Evolutionary conservation across 164 flowering plant genomes (phyloP), one percentile per base, ranked within the genome.

Genomic region (Amborella trichopoda): DNA sequence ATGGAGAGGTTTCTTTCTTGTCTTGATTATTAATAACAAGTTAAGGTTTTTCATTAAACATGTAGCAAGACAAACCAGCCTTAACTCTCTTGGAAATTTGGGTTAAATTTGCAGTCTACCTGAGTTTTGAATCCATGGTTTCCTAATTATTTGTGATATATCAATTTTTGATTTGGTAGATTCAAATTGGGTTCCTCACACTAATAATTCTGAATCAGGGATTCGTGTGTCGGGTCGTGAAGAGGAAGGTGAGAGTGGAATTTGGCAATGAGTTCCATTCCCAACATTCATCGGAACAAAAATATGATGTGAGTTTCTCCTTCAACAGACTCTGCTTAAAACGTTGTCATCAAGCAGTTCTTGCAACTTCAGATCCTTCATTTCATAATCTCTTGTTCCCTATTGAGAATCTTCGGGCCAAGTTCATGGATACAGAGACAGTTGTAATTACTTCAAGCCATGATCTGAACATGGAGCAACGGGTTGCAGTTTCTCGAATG

Each of bases 321-420:
- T 71, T 74, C 64, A 71, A 69, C 55, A 55, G 72, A 60, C 64
- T 67, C 26, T 64, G 74, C 47, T 53, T 71, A 26, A 68, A 69
- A 40, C 58, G 80, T 9, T 65, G 53, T 46, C 74, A 66, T 50
- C 70, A 71, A 55, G 72, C 76, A 48, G 23, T 74, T 54, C 48
- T 54, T 36, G 65, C 60, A 25, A 63, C 56, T 20, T 42, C 60
- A 17, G 63, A 46, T 40, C 27, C 62, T 55, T 46, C 28, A 16
- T 72, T 60, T 28, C 22, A 28, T 40, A 50, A 34, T 8, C 46
- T 68, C 60, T 51, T 68, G 26, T 68, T 68, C 43, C 71, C 73
- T 1, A 25, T 57, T 23, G 16, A 0, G 6, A 4, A 9, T 23
- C 32, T 46, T 9, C 28, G 53, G 38, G 41, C 19, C 8, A 37